Evolutionary conservation across 2,329 filamentous ascomycete genomes (phyloP).

Genomic region (Emergomyces pasteurianus): DNA sequence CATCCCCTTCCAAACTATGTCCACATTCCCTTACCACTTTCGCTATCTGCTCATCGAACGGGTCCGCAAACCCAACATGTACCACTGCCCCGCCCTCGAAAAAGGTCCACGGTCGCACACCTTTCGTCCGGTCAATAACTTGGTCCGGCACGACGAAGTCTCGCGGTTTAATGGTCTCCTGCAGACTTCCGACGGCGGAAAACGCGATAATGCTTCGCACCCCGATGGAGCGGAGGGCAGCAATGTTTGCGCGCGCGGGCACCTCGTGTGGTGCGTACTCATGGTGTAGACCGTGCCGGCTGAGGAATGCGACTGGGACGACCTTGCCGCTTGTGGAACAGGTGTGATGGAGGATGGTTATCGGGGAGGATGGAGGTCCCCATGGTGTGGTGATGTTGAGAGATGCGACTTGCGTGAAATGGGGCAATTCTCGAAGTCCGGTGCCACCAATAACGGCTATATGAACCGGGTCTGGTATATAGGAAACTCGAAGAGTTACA

Average conservation of each 20-base stretch:
- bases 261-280: slow-evolving; percentile 88
- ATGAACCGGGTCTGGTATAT: slow-evolving; percentile 45
- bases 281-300: slow-evolving; percentile 82
- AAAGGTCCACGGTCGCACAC: slow-evolving; percentile 86
- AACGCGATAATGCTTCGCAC: slow-evolving; percentile 90
- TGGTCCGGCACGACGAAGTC: slow-evolving; percentile 97
- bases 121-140: slow-evolving; percentile 95
- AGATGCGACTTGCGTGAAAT: slow-evolving; percentile 72
- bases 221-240: slow-evolving; percentile 82
- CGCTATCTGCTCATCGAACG: slow-evolving; percentile 71
- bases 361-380: slow-evolving; percentile 65
- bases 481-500: not conserved
- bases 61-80: slow-evolving; percentile 91
- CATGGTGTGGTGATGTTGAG: slow-evolving; percentile 74
- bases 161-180: slow-evolving; percentile 84
- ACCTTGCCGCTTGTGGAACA: slow-evolving; percentile 53
- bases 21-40: slow-evolving; percentile 69
- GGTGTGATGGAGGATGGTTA: slow-evolving; percentile 79
- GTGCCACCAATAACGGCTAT: slow-evolving; percentile 92
- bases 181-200: slow-evolving; percentile 83
- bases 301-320: slow-evolving; percentile 73
- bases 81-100: slow-evolving; percentile 74
- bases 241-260: slow-evolving; percentile 89
- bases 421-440: slow-evolving; percentile 74
- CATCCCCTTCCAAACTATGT: slow-evolving; percentile 65